A percentile compares a stretch with the other conserved stretches of the same genome.
Evolutionary conservation across 495 filamentous ascomycete genomes (phyloP).

Genomic region (Astrothelium macrocarpum): DNA sequence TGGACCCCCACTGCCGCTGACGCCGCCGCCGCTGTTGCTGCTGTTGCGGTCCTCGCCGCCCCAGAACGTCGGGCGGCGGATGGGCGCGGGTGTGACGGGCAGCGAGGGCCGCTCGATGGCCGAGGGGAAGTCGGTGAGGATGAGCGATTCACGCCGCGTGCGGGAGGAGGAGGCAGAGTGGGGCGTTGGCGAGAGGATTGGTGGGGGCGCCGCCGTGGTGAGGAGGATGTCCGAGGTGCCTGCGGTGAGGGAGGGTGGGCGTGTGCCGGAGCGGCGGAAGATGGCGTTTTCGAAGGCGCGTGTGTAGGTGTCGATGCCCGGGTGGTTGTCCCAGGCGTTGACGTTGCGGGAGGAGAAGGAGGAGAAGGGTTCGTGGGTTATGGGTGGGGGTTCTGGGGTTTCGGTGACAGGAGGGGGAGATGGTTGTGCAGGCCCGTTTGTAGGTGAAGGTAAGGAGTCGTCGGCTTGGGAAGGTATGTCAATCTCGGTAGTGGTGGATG

Average conservation of each 20-base stretch:
- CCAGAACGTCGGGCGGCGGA: constrained; percentile 47
- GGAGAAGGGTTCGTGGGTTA: constrained; percentile 46
- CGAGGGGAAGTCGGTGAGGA: constrained; percentile 77
- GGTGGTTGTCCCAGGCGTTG: constrained; percentile 85
- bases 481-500: constrained; percentile 5
- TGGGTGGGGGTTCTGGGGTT: constrained; percentile 7
- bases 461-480: no score
- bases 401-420: constrained; percentile 6
- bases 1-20: constrained; percentile 43
- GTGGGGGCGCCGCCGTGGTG: neutral
- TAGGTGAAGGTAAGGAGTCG: no score
- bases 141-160: constrained; percentile 44
- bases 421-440: neutral
- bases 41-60: constrained; percentile 41
- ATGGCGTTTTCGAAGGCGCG: constrained; percentile 41
- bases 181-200: neutral
- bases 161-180: neutral
- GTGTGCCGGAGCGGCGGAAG: neutral
- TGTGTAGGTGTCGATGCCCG: constrained; percentile 72
- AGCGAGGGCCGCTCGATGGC: constrained; percentile 75
- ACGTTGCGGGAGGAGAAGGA: constrained; percentile 45
- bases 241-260: neutral
- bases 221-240: neutral
- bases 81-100: constrained; percentile 81
- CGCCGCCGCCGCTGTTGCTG: no score